Base-by-base conservation (phyloP, 1,139 yeast species). In the Protomyces pachydermus region DNA sequence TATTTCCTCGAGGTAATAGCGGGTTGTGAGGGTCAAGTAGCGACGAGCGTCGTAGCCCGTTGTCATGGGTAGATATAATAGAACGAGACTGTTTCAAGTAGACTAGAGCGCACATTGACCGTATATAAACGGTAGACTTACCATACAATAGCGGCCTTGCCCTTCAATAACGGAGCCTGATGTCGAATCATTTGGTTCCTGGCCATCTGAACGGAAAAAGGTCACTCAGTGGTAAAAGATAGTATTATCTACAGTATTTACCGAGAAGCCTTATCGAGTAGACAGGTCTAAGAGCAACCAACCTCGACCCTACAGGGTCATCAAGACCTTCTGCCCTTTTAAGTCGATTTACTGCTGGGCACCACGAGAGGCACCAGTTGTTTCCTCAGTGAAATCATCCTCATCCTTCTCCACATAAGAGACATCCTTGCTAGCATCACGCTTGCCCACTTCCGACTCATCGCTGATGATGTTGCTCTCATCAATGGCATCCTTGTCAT, bases 401-500 rank as follows among this genome's bases (percentile, higher is more conserved):
- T 58, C 62, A 28, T 38, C 51, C 20, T 50, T 50, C 34, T 55
- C 56, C n/a, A 35, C 56, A 12, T 46, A 48, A 25, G 42, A 39
- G n/a, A 55, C 53, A 16, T 55, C 56, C 42, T 55, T 58, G 52
- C 54, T 38, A 16, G 53, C 54, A 14, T 42, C 45, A 8, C 62
- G 32, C 25, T 48, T 28, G 23, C 62, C 62, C 18, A 58, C 62
- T n/a, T 58, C 62, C 20, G 62, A 58, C 8, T 38, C 51, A 25
- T 58, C 52, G 28, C 62, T 58, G 42, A 58, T 39, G 53, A 58
- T 52, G 62, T 58, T 58, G 53, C 42, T 54, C 25, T 32, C 25
- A 18, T 46, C 42, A 18, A 58, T 58, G 42, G 62, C 62, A 16
- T 58, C 62, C 62, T 58, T 58, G 56, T 58, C 62, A 50, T 58